Evolutionary conservation across 495 filamentous ascomycete genomes (phyloP), one percentile per base, ranked within the genome.

Genomic region (Aspergillus cristatus): DNA sequence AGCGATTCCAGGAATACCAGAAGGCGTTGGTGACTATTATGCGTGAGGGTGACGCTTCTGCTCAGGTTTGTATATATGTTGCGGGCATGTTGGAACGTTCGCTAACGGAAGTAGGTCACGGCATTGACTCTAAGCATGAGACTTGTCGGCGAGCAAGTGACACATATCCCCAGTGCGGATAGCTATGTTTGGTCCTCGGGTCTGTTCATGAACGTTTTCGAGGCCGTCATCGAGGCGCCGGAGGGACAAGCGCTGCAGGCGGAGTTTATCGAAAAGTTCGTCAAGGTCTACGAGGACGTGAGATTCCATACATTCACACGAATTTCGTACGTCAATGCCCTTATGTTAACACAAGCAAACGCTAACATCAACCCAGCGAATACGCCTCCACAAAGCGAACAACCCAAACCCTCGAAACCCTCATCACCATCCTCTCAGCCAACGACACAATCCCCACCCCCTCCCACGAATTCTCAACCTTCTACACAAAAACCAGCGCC

Each of bases 271-370:
- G 69, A 82, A 34, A 84, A 85, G 38, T 96, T 80, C 47, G 56
- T 90, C 26, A 78, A 82, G 42, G 63, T 75, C 43, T 89, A 80
- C 54, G 83, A 94, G 39, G 91, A 98, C 63, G 69, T 96, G 40
- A 63, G 87, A 41, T 94, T 78, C 54, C 82, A 83, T 50, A 85
- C 85, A 6, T 85, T 94, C 48, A 57, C 72, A 33, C 70, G 71
- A 20, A 63, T 90, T 30, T 63, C 68, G 84, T 88, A 75, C 26
- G 79, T 72, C 17, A 24, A 16, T 29, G 34, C n/a, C 32, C 24
- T 1, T 18, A 52, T 53, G 22, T 62, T 73, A 42, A 57, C 28
- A 38, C 40, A 7, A n/a, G n/a, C n/a, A n/a, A n/a, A n/a, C n/a
- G n/a, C n/a, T n/a, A n/a, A n/a, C n/a, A n/a, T n/a, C n/a, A n/a